Conservation (phyloP, 257 asterid species). For the Galeopsis tetrahit region DNA sequence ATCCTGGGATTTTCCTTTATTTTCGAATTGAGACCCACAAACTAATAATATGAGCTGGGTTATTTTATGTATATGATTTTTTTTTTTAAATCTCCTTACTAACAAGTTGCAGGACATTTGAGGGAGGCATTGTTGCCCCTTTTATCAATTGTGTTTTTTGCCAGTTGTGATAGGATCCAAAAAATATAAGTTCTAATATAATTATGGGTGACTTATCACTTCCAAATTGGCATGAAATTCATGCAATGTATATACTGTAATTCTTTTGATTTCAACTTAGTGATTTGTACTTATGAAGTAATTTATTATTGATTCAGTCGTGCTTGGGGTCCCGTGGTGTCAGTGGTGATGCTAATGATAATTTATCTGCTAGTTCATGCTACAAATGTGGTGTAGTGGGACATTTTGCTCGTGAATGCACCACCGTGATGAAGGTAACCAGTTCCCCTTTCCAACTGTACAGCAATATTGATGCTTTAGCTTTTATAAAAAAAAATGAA, state of each 20-base stretch:
- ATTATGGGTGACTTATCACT: not conserved
- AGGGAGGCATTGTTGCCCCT: not conserved
- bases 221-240: not conserved
- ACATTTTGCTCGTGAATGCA: constrained; percentile 97
- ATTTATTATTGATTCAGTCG: constrained; percentile 51
- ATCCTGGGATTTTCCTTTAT: not conserved
- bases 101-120: not conserved
- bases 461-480: not conserved
- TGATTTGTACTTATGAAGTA: constrained; percentile 17
- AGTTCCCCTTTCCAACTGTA: constrained; percentile 11
- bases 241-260: not conserved
- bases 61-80: not conserved
- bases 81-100: not conserved
- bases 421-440: constrained; percentile 46
- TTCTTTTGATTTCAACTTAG: not conserved
- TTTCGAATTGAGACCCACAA: constrained; percentile 1
- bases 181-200: not conserved
- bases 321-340: constrained; percentile 51
- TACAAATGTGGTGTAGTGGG: constrained; percentile 78
- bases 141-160: not conserved
- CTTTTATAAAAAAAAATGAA: not conserved
- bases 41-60: not conserved
- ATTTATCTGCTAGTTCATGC: constrained; percentile 54
- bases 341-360: constrained; percentile 43
- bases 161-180: constrained; percentile 8